Evolutionary conservation across 768 basidiomycete species (phyloP).

Genomic region (Suillus subalutaceus): DNA sequence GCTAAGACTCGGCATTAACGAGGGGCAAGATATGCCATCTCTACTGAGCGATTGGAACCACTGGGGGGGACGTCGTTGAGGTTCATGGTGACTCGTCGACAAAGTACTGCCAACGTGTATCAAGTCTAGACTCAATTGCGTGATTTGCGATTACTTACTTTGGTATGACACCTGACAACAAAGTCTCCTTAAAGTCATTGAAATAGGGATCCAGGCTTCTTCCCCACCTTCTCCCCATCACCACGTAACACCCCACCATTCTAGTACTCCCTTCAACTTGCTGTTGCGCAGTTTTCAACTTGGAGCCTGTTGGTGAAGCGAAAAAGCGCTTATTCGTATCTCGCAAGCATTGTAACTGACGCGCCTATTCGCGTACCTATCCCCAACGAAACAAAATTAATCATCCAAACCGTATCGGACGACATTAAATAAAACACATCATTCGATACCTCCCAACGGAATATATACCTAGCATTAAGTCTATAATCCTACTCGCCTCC

Average conservation of each 20-base stretch:
- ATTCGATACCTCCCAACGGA: conserved; percentile 16
- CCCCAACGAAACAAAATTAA: conserved; percentile 12
- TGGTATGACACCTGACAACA: background rate
- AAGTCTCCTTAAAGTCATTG: background rate
- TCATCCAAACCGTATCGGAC: conserved; percentile 9
- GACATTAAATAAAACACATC: conserved; percentile 16
- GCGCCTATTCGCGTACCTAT: conserved; percentile 7
- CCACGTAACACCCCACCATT: background rate
- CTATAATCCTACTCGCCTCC: background rate
- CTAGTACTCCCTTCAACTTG: background rate
- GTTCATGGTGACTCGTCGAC: background rate
- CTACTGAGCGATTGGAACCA: too few relatives aligned
- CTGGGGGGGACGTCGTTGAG: background rate
- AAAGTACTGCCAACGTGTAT: background rate
- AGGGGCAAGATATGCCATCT: too few relatives aligned
- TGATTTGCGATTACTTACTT: background rate
- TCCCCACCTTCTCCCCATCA: conserved; percentile 9
- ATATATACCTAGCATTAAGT: conserved; percentile 22
- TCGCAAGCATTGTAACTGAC: background rate
- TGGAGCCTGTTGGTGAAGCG: background rate
- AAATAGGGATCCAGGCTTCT: background rate
- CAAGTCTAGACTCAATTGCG: background rate
- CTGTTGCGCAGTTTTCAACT: background rate
- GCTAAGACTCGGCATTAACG: too few relatives aligned
- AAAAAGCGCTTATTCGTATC: conserved; percentile 1